These are phyloP conservation scores for Aspergillus ochraceus DNA, from an alignment of 2,329 filamentous ascomycete genomes.

Conservation along the genomic window DNA sequence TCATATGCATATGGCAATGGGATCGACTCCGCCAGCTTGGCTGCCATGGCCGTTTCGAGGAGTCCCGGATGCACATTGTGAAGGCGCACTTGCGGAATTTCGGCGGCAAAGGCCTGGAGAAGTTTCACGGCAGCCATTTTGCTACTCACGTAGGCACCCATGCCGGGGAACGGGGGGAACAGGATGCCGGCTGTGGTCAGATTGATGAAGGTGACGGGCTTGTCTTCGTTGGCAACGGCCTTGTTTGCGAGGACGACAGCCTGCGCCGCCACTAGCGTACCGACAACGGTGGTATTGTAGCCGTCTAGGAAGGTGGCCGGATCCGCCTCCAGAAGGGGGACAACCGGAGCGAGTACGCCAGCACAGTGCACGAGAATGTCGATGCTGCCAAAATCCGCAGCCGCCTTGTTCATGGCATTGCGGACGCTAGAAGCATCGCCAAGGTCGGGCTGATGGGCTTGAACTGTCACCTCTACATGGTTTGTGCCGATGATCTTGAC, in stretches of 20 bases:
- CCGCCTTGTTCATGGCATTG: slow-evolving; percentile 2
- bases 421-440: background rate
- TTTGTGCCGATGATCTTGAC: background rate
- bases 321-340: slow-evolving; percentile 9
- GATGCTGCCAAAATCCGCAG: slow-evolving; percentile 11
- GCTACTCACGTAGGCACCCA: slow-evolving; percentile 14
- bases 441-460: background rate
- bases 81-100: slow-evolving; percentile 16
- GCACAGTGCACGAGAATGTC: slow-evolving; percentile 14
- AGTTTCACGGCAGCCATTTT: slow-evolving; percentile 17
- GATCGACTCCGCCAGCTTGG: slow-evolving; percentile 11
- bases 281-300: slow-evolving; percentile 7
- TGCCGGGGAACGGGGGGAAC: slow-evolving; percentile 11
- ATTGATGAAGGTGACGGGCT: slow-evolving; percentile 8
- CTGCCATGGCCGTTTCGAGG: slow-evolving; percentile 19
- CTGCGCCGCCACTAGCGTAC: slow-evolving; percentile 9
- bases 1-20: slow-evolving; percentile 12
- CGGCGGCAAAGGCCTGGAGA: slow-evolving; percentile 11
- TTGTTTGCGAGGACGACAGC: slow-evolving; percentile 10
- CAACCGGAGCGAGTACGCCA: slow-evolving; percentile 10
- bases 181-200: slow-evolving; percentile 11
- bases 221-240: slow-evolving; percentile 5
- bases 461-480: background rate
- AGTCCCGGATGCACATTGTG: slow-evolving; percentile 19
- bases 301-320: slow-evolving; percentile 10